Conservation (phyloP, 2,329 filamentous ascomycete species). For the Alternaria panax region DNA sequence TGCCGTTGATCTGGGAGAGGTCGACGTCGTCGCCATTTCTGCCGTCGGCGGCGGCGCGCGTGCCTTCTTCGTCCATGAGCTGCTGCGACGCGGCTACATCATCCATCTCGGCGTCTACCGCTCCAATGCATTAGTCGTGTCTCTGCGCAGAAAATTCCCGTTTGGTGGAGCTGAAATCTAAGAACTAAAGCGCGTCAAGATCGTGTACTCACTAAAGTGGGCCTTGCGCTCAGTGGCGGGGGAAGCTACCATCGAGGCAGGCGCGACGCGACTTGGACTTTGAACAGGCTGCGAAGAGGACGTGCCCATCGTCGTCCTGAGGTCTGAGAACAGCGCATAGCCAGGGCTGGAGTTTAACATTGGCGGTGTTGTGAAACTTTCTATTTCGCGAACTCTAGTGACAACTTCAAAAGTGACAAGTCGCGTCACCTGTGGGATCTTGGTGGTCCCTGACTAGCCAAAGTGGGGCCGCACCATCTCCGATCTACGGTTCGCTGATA, state of each 20-base stretch:
- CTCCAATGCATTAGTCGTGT: conserved; percentile 18
- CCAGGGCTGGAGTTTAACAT: conserved; percentile 6
- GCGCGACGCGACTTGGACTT: not conserved
- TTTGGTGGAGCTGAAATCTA: not conserved
- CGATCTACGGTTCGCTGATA: not conserved
- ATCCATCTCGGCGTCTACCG: conserved; percentile 27
- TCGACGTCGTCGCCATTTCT: not conserved
- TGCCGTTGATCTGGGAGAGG: not conserved
- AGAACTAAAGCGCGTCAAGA: not conserved
- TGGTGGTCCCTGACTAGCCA: not conserved
- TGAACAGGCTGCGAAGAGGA: conserved; percentile 27
- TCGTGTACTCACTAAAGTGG: conserved; percentile 27
- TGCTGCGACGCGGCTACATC: conserved; percentile 31
- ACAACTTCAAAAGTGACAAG: not conserved
- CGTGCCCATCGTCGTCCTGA: conserved; percentile 19
- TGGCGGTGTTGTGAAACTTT: not conserved
- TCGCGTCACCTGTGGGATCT: not conserved
- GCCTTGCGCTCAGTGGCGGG: conserved; percentile 11
- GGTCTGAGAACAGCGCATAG: conserved; percentile 3
- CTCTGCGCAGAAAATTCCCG: not conserved
- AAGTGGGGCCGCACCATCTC: not conserved
- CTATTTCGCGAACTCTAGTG: not conserved
- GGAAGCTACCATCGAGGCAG: conserved; percentile 10
- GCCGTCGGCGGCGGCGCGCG: conserved; percentile 6
- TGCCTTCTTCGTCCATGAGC: conserved; percentile 25